Conservation (phyloP, 129 eudicot genomes). For the Smallanthus sonchifolius region DNA sequence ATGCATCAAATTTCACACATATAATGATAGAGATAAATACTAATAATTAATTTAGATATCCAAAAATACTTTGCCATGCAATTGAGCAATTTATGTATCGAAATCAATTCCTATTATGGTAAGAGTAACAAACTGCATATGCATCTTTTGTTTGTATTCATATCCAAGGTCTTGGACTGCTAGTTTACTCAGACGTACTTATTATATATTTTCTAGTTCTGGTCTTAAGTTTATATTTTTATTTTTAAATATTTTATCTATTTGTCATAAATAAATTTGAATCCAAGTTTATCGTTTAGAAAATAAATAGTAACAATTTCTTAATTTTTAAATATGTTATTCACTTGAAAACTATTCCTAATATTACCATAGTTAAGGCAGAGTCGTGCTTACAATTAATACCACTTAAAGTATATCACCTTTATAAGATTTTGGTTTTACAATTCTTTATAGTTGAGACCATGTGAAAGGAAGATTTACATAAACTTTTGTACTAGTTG, state of each 20-base stretch:
- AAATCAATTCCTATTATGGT: constrained; percentile 25
- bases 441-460: neutral
- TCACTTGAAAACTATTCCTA: neutral
- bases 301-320: no score
- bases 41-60: neutral
- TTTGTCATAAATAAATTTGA: neutral
- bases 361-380: neutral
- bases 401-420: neutral
- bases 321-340: neutral
- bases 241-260: neutral
- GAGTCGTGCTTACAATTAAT: neutral
- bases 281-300: neutral
- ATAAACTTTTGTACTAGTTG: neutral
- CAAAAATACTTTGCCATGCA: constrained; percentile 6
- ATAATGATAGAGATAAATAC: constrained; percentile 13
- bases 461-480: neutral
- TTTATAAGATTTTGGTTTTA: neutral
- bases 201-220: neutral
- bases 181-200: neutral
- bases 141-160: constrained; percentile 14
- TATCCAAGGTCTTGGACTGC: neutral
- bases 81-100: constrained; percentile 22
- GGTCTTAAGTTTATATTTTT: neutral
- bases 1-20: constrained; percentile 13
- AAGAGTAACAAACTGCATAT: constrained; percentile 25